Base-by-base conservation (phyloP, 345 rosid species). In the Sisymbrium altissimum region DNA sequence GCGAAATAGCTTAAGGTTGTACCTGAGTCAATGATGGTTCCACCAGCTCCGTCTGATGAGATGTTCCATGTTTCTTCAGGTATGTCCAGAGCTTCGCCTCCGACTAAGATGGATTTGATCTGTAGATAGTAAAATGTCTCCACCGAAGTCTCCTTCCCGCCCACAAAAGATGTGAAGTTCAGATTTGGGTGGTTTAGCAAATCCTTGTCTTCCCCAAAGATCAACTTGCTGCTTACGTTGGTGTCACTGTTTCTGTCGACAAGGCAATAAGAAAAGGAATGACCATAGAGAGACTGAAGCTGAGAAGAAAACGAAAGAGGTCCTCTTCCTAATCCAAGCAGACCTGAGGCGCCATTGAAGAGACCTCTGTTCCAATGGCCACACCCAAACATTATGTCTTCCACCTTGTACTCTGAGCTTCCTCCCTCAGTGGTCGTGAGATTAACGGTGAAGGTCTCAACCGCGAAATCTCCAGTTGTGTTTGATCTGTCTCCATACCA, bases 401-500 rank as follows among this genome's bases (percentile, higher is more conserved):
- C 91, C 27, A 86, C 81, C 66, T 60, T 84, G 11, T 82, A 78
- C 66, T 82, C 83, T 4, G 92, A 73, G 36, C 75, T 82, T 62
- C 41, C 27, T 46, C 88, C 89, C 0, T 65, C 65, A 0, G 77
- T 32, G 3, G 73, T 50, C 0, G 84, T 85, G 66, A 89, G 87
- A 44, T 90, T 93, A 27, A 90, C 89, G 0, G 91, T 84, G 33
- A 93, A 93, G 1, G 88, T 90, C 80, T 93, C 98, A 2, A 80
- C 49, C 1, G 97, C 88, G 35, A 90, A 85, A 78, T 89, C 93
- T 17, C 97, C 94, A 0, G 94, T 87, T 1, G 97, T 87, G 75
- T 90, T 88, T 0, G 98, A 93, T 40, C 87, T 84, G 75, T 93
- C 98, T n/a, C 93, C 96, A 15, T 93, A 90, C 89, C 87, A 85